Conservation (phyloP, 139 green algal species). For the Micractinium conductrix region DNA sequence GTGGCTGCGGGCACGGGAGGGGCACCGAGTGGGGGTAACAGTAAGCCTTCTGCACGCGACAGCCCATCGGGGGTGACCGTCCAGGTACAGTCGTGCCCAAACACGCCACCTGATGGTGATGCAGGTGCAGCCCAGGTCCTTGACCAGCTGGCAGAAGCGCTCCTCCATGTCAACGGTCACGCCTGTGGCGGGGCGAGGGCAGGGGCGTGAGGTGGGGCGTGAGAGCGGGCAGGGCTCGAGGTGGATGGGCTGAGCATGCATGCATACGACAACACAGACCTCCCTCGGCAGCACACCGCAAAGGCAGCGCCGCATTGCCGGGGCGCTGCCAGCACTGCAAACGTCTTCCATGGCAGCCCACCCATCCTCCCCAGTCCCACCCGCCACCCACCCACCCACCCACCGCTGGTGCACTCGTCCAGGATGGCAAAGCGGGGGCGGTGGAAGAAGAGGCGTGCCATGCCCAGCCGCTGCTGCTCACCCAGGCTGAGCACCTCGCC, state of each 20-base stretch:
- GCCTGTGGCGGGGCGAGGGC: neutral
- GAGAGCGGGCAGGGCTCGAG: neutral
- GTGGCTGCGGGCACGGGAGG: conserved; percentile 42
- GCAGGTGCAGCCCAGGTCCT: conserved; percentile 67
- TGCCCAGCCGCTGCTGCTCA: conserved; percentile 84
- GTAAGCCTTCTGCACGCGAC: too few species aligned
- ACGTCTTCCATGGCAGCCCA: too few species aligned
- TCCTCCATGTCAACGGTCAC: conserved; percentile 85
- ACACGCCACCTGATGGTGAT: conserved; percentile 88
- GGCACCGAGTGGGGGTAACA: neutral
- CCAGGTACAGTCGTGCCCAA: too few species aligned
- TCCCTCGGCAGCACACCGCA: too few species aligned
- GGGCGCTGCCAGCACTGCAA: too few species aligned
- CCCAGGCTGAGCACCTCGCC: conserved; percentile 74
- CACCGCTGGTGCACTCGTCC: conserved; percentile 86
- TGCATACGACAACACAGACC: too few species aligned
- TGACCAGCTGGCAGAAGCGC: conserved; percentile 68
- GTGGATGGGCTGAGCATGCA: too few species aligned
- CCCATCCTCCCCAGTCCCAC: too few species aligned
- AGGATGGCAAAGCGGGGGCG: conserved; percentile 67
- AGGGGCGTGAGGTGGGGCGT: too few species aligned
- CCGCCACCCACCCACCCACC: too few species aligned
- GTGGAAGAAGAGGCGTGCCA: conserved; percentile 84
- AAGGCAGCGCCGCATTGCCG: too few species aligned
- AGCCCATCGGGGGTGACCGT: too few species aligned